These are phyloP conservation scores for Antitrichia curtipendula DNA, from an alignment of 225 moss, liverwort and hornwort genomes.

Conservation along the genomic window DNA sequence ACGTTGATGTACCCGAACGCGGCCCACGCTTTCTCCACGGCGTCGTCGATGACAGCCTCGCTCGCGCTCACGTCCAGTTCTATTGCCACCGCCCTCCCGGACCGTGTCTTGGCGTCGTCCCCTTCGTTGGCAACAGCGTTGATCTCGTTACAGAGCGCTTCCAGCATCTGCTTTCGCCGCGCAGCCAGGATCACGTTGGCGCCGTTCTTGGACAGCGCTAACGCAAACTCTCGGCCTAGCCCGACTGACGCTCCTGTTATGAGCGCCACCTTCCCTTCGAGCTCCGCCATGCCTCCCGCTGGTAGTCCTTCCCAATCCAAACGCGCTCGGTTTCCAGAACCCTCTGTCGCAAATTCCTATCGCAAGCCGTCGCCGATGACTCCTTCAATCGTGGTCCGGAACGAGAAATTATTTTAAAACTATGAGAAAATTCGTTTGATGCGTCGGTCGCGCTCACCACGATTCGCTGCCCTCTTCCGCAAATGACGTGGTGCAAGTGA, in stretches of 20 bases:
- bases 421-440: background rate
- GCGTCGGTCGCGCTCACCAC: background rate
- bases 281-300: slow-evolving; percentile 7
- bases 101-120: background rate
- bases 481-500: background rate
- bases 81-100: slow-evolving; percentile 39
- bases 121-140: slow-evolving; percentile 9
- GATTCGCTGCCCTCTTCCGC: background rate
- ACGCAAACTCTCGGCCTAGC: slow-evolving; percentile 46
- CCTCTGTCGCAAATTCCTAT: background rate
- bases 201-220: slow-evolving; percentile 33
- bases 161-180: slow-evolving; percentile 43
- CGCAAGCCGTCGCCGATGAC: background rate
- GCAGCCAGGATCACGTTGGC: slow-evolving; percentile 57
- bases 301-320: background rate
- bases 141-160: slow-evolving; percentile 53
- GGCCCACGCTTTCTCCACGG: slow-evolving; percentile 70
- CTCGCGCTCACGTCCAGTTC: slow-evolving; percentile 66
- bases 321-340: background rate
- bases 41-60: slow-evolving; percentile 39
- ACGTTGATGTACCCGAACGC: slow-evolving; percentile 56
- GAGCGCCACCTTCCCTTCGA: slow-evolving; percentile 56
- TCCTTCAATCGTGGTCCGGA: background rate
- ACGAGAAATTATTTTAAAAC: background rate
- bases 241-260: slow-evolving; percentile 79